These are phyloP conservation scores for Nitzschia sp. DNA, from an alignment of 108 stramenopile genomes.

Conservation along the genomic window DNA sequence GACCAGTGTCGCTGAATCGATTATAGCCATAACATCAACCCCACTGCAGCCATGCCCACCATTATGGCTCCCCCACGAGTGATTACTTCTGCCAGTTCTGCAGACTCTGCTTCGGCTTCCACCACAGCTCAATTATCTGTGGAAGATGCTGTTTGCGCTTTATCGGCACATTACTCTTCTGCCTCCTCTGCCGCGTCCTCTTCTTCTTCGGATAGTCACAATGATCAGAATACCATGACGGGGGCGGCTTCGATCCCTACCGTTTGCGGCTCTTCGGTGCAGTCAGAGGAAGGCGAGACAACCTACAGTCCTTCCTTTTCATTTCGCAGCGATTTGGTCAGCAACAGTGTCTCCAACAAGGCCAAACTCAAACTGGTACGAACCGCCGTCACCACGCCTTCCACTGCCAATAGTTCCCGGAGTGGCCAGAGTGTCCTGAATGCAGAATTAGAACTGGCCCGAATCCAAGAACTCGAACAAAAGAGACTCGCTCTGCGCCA, in stretches of 20 bases:
- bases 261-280: not conserved
- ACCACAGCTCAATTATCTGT: not conserved
- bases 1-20: not conserved
- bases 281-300: not conserved
- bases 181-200: not conserved
- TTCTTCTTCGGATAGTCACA: not conserved
- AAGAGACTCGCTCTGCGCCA: slow-evolving; percentile 37
- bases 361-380: not conserved
- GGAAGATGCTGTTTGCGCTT: not conserved
- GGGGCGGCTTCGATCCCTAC: slow-evolving; percentile 15
- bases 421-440: not conserved
- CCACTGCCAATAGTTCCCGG: not conserved
- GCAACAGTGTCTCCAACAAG: not conserved
- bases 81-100: not conserved
- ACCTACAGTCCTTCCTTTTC: too few relatives aligned
- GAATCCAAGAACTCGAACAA: slow-evolving; percentile 33
- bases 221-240: slow-evolving; percentile 12
- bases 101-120: not conserved
- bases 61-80: not conserved
- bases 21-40: not conserved
- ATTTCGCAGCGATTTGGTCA: too few relatives aligned
- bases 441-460: not conserved
- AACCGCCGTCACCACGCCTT: not conserved
- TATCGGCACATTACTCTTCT: not conserved
- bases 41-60: too few relatives aligned